Evolutionary conservation across 495 filamentous ascomycete genomes (phyloP).

Genomic region (Beverwykella pulmonaria): DNA sequence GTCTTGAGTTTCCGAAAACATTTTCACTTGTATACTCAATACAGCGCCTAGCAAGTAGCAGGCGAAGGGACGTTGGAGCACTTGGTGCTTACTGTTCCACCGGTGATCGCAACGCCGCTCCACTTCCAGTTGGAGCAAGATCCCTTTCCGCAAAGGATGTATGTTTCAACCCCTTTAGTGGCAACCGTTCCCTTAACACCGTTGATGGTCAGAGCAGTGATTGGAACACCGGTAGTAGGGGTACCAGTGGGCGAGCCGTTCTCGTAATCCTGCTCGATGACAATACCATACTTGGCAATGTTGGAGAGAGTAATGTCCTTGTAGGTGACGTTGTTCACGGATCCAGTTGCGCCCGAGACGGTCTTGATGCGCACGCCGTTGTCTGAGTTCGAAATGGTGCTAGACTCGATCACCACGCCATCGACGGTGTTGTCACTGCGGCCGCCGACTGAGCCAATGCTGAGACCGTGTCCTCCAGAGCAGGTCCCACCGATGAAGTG

Average conservation of each 20-base stretch:
- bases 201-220: slow-evolving; percentile 60
- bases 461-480: slow-evolving; percentile 46
- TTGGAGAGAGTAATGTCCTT: slow-evolving; percentile 59
- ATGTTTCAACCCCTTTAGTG: slow-evolving; percentile 51
- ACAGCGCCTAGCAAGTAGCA: slow-evolving; percentile 21
- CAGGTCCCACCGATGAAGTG: slow-evolving; percentile 40
- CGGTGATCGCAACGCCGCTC: slow-evolving; percentile 37
- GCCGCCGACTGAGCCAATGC: slow-evolving; percentile 69
- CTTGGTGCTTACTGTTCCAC: slow-evolving; percentile 34
- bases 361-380: slow-evolving; percentile 71
- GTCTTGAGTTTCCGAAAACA: not conserved
- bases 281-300: slow-evolving; percentile 65
- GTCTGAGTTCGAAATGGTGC: slow-evolving; percentile 55
- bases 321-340: slow-evolving; percentile 62
- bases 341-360: slow-evolving; percentile 58
- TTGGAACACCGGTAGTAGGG: slow-evolving; percentile 63
- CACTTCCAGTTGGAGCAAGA: slow-evolving; percentile 43
- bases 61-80: slow-evolving; percentile 37
- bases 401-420: slow-evolving; percentile 58
- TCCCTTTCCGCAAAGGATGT: slow-evolving; percentile 50
- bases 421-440: slow-evolving; percentile 62
- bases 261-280: slow-evolving; percentile 71
- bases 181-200: slow-evolving; percentile 57
- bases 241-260: slow-evolving; percentile 64
- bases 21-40: not conserved